These are phyloP conservation scores for Phragmites australis DNA, from an alignment of 176 grass and related monocot species.

Conservation along the genomic window DNA sequence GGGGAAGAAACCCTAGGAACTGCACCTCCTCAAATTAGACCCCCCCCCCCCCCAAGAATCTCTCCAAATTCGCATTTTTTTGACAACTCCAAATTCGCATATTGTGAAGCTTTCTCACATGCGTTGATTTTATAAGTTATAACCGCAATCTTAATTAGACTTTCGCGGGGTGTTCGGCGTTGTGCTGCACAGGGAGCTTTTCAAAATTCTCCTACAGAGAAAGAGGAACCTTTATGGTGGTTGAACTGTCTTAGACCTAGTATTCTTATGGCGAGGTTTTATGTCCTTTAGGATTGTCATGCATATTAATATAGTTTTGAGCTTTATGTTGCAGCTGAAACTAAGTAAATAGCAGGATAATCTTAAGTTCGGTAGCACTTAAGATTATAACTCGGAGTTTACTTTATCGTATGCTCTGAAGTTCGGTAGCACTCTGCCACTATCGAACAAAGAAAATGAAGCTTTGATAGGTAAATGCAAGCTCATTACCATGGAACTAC, in stretches of 20 bases:
- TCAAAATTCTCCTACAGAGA: not conserved
- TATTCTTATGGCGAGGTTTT: not conserved
- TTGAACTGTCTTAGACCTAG: not conserved
- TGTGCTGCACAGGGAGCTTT: not conserved
- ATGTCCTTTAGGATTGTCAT: not conserved
- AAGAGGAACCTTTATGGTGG: not conserved
- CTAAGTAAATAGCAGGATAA: not conserved
- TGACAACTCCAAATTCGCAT: not conserved
- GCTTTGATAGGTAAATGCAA: not conserved
- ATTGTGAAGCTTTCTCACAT: not conserved
- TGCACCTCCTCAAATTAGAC: not conserved
- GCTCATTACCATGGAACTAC: not conserved
- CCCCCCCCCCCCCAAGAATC: not conserved
- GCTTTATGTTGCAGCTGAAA: not conserved
- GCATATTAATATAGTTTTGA: not conserved
- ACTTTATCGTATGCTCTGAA: not conserved
- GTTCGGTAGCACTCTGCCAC: no score
- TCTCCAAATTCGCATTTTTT: not conserved
- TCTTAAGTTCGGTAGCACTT: no score
- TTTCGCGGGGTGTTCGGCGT: not conserved
- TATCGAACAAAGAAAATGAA: not conserved
- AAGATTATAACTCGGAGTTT: not conserved
- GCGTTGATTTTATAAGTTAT: not conserved
- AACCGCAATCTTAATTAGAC: not conserved
- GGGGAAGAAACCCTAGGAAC: conserved; percentile 5